Evolutionary conservation across 495 filamentous ascomycete genomes (phyloP).

Genomic region (Daldinia caldariorum): DNA sequence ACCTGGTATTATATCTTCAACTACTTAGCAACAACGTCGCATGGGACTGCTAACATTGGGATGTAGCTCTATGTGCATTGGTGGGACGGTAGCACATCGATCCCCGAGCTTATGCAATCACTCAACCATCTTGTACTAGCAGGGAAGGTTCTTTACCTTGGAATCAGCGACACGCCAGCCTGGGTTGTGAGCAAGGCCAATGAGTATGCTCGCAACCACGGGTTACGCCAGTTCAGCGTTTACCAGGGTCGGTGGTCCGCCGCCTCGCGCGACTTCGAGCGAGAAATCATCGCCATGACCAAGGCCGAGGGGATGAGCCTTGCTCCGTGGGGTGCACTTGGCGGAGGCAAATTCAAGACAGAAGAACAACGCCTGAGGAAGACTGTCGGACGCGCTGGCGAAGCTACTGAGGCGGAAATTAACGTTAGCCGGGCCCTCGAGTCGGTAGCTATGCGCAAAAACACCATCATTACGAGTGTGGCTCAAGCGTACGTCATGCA

Average conservation of each 20-base stretch:
- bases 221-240: constrained; percentile 70
- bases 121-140: constrained; percentile 66
- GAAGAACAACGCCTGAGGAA: constrained; percentile 53
- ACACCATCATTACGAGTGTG: constrained; percentile 63
- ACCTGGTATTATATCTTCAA: constrained; percentile 54
- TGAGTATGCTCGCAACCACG: constrained; percentile 71
- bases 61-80: constrained; percentile 65
- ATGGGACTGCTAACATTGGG: constrained; percentile 9
- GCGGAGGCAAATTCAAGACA: constrained; percentile 70
- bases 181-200: constrained; percentile 76
- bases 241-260: constrained; percentile 75
- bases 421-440: constrained; percentile 68
- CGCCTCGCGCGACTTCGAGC: constrained; percentile 70
- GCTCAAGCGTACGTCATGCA: constrained; percentile 79
- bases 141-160: constrained; percentile 77
- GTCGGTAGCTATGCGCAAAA: constrained; percentile 63
- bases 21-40: background rate
- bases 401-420: constrained; percentile 50
- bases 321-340: constrained; percentile 70
- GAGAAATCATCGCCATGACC: constrained; percentile 76
- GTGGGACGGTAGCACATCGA: constrained; percentile 70
- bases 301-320: constrained; percentile 75
- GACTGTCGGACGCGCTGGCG: constrained; percentile 37
- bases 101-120: constrained; percentile 75
- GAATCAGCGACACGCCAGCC: constrained; percentile 74